Base-by-base conservation (phyloP, 2,329 filamentous ascomycete genomes). In the Thielaviopsis euricoi region DNA sequence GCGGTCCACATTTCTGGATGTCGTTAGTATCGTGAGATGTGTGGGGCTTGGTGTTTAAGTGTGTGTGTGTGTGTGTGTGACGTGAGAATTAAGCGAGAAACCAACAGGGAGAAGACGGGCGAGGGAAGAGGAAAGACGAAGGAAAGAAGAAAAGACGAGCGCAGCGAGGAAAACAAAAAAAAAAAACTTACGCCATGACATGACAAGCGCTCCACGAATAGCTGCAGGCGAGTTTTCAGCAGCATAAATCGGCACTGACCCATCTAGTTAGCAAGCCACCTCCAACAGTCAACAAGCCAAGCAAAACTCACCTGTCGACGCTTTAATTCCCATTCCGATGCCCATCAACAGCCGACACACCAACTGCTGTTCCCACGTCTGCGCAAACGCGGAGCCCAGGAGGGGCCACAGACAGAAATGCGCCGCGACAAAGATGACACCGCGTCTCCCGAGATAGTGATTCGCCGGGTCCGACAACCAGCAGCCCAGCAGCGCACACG, bases 371-470 rank as follows among this genome's bases (percentile, higher is more conserved):
- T 67, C 68, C 80, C 81, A 86, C 40, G 68, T 78, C 62, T 83
- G 79, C 9, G 75, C 74, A 17, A 80, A 64, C 0, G 76, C 82
- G 62, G 76, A 79, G 23, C 82, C 81, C 62, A 86, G 78, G 1
- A 80, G 77, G 1, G 81, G 71, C 12, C 83, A 64, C 1, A 85
- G 69, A 63, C 79, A 84, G 66, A 86, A 82, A 63, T 83, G 69
- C 13, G 78, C 80, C 6, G 76, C 76, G 52, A 83, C 66, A 65
- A 85, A 85, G 61, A 86, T 86, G 52, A 79, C 77, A 12, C 81
- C 82, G 13, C 83, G 74, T 61, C 84, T 79, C 15, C 83, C 84
- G 58, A 86, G 79, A 65, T 72, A 78, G 61, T 81, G 74, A 66
- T 85, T 85, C 22, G 79, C 64, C 3, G 81, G 81, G 61, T 68